A percentile compares a stretch with the other conserved stretches of the same genome.
These are phyloP conservation scores for Capillidium heterosporum DNA, from an alignment of 371 early-diverging fungal genomes.

Conservation along the genomic window DNA sequence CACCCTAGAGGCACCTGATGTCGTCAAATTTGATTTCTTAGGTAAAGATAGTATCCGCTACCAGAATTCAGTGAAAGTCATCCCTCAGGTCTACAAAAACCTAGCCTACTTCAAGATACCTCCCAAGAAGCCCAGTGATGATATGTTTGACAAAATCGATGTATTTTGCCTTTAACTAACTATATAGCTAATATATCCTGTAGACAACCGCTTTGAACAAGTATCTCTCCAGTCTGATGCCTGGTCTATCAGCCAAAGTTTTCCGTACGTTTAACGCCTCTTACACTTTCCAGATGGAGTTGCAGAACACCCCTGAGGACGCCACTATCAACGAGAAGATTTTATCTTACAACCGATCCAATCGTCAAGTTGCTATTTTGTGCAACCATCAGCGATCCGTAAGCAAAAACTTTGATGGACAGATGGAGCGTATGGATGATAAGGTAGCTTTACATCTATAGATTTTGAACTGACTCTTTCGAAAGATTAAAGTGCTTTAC, in stretches of 20 bases:
- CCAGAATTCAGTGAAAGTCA: slow-evolving; percentile 68
- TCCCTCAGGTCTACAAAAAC: slow-evolving; percentile 80
- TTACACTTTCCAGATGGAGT: slow-evolving; percentile 77
- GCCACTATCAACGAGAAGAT: slow-evolving; percentile 69
- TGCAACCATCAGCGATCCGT: slow-evolving; percentile 94
- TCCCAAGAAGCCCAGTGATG: slow-evolving; percentile 48
- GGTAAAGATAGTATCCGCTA: slow-evolving; percentile 97
- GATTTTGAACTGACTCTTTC: neutral
- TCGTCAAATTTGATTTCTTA: slow-evolving; percentile 82
- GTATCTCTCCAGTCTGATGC: slow-evolving; percentile 66
- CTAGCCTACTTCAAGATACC: slow-evolving; percentile 66
- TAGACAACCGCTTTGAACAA: slow-evolving; percentile 67
- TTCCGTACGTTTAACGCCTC: slow-evolving; percentile 98
- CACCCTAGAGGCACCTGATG: slow-evolving; percentile 49
- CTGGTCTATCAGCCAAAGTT: slow-evolving; percentile 91
- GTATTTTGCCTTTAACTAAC: slow-evolving; percentile 20
- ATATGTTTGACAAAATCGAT: slow-evolving; percentile 77
- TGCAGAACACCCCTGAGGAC: slow-evolving; percentile 42
- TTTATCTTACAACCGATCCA: slow-evolving; percentile 88
- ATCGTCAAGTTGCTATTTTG: slow-evolving; percentile 87
- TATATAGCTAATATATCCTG: neutral
- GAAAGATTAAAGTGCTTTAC: slow-evolving; percentile 52
- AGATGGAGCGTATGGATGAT: slow-evolving; percentile 63
- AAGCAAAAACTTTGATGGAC: slow-evolving; percentile 53
- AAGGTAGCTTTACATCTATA: slow-evolving; percentile 24